Base-by-base conservation (phyloP, 805 yeast genomes). In the Hanseniaspora taiwanica region DNA sequence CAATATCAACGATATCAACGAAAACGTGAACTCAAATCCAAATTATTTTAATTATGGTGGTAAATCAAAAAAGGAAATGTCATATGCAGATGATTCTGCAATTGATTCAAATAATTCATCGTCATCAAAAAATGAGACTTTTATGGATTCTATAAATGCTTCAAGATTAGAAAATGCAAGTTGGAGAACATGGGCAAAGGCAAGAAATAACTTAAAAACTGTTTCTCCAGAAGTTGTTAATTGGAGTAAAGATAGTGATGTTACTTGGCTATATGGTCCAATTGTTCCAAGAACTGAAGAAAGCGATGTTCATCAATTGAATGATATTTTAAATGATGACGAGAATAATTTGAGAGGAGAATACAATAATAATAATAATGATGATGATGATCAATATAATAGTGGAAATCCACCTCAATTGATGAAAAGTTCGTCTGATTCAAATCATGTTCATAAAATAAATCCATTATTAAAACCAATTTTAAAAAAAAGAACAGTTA, bases 141-240 rank as follows among this genome's bases (percentile, higher is more conserved):
- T 54, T 31, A 48, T 52, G 46, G 89, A 83, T 54, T 81, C 83
- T 45, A 94, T 95, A 31, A 77, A 76, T 64, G 75, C 76, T 48
- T 93, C 82, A 3, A 64, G 94, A 43, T 64, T 82, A 39, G 94
- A 82, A 55, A 82, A 82, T 55, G 97, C 97, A 1, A 76, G 89
- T 40, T 89, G 98, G 98, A 72, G 98, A 59, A 91, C 96, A 4
- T 91, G 97, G 98, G 86, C 94, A 10, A 93, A 91, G 60, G 79
- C 91, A 29, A 77, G 86, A 55, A 74, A 78, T 48, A 74, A 81
- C 42, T 64, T 81, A 39, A 66, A 66, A 46, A 91, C 98, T 0
- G 83, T 89, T 6, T 76, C 87, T 16, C 98, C 99, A 1, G 93
- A 85, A 52, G 72, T 74, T 27, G 82, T 91, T 36, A 89, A 91